Evolutionary conservation across 2,329 filamentous ascomycete genomes (phyloP).

Genomic region (Apiospora hydei): DNA sequence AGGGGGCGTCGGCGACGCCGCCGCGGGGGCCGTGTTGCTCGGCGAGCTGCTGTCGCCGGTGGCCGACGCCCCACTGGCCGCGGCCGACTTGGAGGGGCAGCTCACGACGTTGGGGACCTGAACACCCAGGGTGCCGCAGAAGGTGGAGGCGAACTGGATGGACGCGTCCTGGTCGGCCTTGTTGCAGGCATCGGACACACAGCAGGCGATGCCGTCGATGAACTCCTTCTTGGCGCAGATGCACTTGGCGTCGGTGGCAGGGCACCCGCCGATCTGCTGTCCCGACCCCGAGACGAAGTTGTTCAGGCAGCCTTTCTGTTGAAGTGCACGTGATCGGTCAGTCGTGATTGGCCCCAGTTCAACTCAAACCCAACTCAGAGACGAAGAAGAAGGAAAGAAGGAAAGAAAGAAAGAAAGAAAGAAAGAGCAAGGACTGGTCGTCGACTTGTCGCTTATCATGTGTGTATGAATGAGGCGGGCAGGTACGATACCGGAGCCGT

Average conservation of each 20-base stretch:
- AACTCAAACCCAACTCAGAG: background rate
- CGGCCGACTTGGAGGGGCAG: conserved; percentile 28
- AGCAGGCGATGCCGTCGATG: conserved; percentile 56
- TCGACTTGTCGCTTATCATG: background rate
- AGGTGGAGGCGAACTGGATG: conserved; percentile 41
- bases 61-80: conserved; percentile 24
- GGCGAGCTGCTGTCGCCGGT: conserved; percentile 15
- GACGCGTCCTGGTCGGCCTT: conserved; percentile 46
- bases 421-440: background rate
- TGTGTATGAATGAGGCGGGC: background rate
- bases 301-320: conserved; percentile 41
- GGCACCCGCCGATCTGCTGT: conserved; percentile 48
- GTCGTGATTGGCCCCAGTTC: background rate
- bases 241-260: conserved; percentile 51
- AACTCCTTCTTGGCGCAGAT: conserved; percentile 56
- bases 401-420: background rate
- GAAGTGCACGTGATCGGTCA: background rate
- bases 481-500: background rate
- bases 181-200: conserved; percentile 52
- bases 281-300: conserved; percentile 43
- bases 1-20: background rate
- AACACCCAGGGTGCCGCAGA: conserved; percentile 45
- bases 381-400: background rate
- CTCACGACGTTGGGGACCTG: conserved; percentile 26
- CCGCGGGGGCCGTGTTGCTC: conserved; percentile 16